Conservation (phyloP, 2,329 filamentous ascomycete species). For the Blumeria graminis region DNA sequence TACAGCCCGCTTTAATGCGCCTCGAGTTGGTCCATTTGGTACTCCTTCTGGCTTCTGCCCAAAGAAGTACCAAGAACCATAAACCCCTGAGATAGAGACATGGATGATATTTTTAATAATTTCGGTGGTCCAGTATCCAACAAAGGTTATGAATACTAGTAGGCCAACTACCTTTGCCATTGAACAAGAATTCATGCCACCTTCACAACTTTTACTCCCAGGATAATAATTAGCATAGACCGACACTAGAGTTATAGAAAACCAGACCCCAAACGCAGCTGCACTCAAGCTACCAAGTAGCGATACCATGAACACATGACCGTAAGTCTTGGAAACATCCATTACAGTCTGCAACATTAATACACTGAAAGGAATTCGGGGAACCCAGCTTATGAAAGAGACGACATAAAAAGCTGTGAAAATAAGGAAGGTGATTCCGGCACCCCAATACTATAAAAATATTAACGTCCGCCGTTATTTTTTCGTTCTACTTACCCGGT, state of each 20-base stretch:
- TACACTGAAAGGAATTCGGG: constrained; percentile 71
- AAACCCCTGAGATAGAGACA: constrained; percentile 65
- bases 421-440: constrained; percentile 67
- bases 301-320: constrained; percentile 70
- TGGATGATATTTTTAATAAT: constrained; percentile 89
- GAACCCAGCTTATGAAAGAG: constrained; percentile 75
- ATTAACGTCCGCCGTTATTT: neutral
- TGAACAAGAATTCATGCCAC: constrained; percentile 30
- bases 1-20: constrained; percentile 56
- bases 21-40: constrained; percentile 55
- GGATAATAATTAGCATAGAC: constrained; percentile 72
- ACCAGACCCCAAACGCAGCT: constrained; percentile 62
- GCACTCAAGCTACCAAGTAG: constrained; percentile 59
- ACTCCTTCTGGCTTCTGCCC: constrained; percentile 34
- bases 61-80: constrained; percentile 84
- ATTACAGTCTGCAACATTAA: constrained; percentile 74
- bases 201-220: constrained; percentile 21
- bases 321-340: constrained; percentile 60
- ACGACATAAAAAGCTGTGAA: constrained; percentile 61
- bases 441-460: constrained; percentile 36
- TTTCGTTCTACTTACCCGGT: constrained; percentile 18
- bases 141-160: constrained; percentile 69
- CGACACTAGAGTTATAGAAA: constrained; percentile 60
- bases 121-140: constrained; percentile 84
- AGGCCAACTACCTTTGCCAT: constrained; percentile 60